A percentile compares a stretch with the other conserved stretches of the same genome.
Evolutionary conservation across 208 protist species (phyloP).

Genomic region (Crithidia sp.): DNA sequence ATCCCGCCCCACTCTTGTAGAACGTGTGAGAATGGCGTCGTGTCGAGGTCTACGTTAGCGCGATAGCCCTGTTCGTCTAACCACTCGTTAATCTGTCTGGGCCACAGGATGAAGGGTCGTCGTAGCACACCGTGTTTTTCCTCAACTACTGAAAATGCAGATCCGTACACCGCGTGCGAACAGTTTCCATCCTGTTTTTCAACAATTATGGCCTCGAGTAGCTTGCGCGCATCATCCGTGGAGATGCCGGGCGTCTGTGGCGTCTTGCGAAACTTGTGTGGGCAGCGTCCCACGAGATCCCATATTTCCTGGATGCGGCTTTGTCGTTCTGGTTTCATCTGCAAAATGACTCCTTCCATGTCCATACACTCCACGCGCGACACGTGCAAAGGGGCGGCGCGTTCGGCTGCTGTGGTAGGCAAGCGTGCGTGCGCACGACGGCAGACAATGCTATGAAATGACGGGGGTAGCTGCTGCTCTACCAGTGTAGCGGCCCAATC

Average conservation of each 20-base stretch:
- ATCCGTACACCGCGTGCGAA: not conserved
- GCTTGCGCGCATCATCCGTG: not conserved
- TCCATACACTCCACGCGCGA: not conserved
- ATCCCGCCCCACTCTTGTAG: constrained; percentile 16
- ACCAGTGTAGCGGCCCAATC: constrained; percentile 17
- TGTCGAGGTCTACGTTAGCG: not conserved
- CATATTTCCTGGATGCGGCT: not conserved
- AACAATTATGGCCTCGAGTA: constrained; percentile 1
- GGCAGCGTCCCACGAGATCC: constrained; percentile 1
- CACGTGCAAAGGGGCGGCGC: constrained; percentile 9
- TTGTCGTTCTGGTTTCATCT: not conserved
- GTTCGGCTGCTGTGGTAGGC: constrained; percentile 3
- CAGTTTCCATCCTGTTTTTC: constrained; percentile 1
- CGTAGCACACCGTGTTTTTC: constrained; percentile 15
- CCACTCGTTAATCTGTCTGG: constrained; percentile 17
- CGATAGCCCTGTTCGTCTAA: constrained; percentile 15
- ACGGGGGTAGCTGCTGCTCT: not conserved
- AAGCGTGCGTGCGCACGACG: constrained; percentile 10
- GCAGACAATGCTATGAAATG: constrained; percentile 14
- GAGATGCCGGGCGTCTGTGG: not conserved
- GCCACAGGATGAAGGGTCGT: constrained; percentile 28
- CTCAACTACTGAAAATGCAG: constrained; percentile 17
- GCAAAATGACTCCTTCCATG: not conserved
- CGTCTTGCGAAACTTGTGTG: not conserved
- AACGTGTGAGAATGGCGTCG: not conserved